phyloP scores from a whole-genome alignment of 805 yeast species.

The Starmerella cellae region DNA sequence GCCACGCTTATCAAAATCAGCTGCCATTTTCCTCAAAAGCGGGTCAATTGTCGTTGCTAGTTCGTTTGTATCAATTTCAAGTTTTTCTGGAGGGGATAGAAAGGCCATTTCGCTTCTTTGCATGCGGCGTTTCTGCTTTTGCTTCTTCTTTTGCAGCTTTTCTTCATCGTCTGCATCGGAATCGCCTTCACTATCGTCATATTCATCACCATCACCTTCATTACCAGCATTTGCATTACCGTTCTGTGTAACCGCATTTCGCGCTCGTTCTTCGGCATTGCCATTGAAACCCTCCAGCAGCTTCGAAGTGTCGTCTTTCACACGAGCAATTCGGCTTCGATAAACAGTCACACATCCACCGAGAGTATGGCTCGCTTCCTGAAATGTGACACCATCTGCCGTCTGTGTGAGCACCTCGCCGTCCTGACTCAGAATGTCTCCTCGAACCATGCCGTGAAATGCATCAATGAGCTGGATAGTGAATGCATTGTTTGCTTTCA shows the following conservation, averaged over 20 bases:
- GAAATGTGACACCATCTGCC: constrained; percentile 81
- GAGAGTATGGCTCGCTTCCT: constrained; percentile 76
- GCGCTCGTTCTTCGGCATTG: background rate
- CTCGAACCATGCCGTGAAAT: constrained; percentile 59
- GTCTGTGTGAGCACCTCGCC: background rate
- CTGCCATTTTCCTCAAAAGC: constrained; percentile 32
- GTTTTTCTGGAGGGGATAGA: constrained; percentile 22
- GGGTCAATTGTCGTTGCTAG: constrained; percentile 32
- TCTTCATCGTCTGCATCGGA: constrained; percentile 12
- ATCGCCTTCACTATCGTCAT: constrained; percentile 14
- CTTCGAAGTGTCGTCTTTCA: constrained; percentile 79
- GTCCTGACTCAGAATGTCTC: constrained; percentile 29
- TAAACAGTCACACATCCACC: constrained; percentile 94
- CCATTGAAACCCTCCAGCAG: constrained; percentile 51
- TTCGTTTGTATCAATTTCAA: constrained; percentile 27
- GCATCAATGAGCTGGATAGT: constrained; percentile 82
- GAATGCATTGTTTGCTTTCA: constrained; percentile 79
- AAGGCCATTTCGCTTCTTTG: constrained; percentile 9
- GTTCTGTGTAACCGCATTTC: background rate
- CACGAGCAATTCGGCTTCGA: constrained; percentile 81
- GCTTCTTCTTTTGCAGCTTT: constrained; percentile 12
- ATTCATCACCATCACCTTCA: constrained; percentile 31
- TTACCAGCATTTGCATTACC: constrained; percentile 26
- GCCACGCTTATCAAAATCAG: constrained; percentile 36
- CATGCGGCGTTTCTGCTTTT: background rate